Base-by-base conservation (phyloP, 306 rosid genomes). In the Arachis hypogaea region DNA sequence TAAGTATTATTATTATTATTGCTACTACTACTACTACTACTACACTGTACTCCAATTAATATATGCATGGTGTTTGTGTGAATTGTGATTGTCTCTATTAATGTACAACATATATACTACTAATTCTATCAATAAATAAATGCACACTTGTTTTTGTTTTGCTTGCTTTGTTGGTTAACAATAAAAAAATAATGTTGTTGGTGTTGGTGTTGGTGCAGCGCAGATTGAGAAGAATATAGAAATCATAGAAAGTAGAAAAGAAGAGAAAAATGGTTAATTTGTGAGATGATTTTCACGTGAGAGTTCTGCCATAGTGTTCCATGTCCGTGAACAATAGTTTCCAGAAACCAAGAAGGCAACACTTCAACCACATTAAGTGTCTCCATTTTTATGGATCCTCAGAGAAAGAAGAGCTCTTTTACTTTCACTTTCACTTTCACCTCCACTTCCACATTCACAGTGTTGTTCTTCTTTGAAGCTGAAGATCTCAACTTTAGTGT, bases 221-320 rank as follows among this genome's bases (percentile, higher is more conserved):
- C 38, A 81, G 84, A 14, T 71, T 59, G 43, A 47, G 74, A 76
- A 49, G 74, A 76, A 49, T 71, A 81, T 76, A 80, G 73, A 75
- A 66, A 66, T 69, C 81, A 76, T 81, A 81, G 84, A 76, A 81
- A 70, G 55, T 49, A 9, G 72, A 71, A 64, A 80, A 75, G 77
- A 70, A 33, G 38, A 33, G 4, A 33, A 33, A 33, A 33, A 81
- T 76, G 81, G 81, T 75, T 80, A 69, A 75, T 69, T 66, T 44
- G 6, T 59, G 82, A 42, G 72, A 72, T 69, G 68, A 63, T 54
- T 75, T 75, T 75, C 86, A 75, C 78, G 86, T 83, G 83, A 76
- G 45, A 59, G 56, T 63, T 43, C 86, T 78, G 83, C 22, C 65
- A 69, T 3, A 2, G 68, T 82, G 9, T 6, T 5, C 46, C 9